Conservation (phyloP, 176 grass and related monocot species). For the Metroxylon sagu region DNA sequence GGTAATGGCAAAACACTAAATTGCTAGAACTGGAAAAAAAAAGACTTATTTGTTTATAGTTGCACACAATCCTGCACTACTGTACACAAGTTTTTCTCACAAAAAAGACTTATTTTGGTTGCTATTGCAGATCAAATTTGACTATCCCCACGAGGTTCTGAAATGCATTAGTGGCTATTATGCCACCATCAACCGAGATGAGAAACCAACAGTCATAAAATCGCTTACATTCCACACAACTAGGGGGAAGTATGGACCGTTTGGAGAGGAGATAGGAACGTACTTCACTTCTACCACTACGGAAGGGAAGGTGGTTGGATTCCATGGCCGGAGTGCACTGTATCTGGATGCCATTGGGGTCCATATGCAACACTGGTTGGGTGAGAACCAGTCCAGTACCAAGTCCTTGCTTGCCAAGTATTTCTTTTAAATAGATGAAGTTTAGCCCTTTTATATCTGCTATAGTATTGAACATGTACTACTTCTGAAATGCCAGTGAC, state of each 20-base stretch:
- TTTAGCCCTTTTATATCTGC: no score
- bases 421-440: constrained; percentile 17
- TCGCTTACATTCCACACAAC: constrained; percentile 59
- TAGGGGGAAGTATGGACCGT: constrained; percentile 79
- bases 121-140: constrained; percentile 60
- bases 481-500: no score
- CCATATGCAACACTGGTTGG: constrained; percentile 89
- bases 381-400: constrained; percentile 33
- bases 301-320: constrained; percentile 79
- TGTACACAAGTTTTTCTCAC: no score
- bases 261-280: constrained; percentile 51
- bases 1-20: constrained; percentile 24
- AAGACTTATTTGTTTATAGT: no score
- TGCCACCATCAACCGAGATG: constrained; percentile 27
- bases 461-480: no score
- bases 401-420: constrained; percentile 58
- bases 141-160: constrained; percentile 76
- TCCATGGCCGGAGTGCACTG: constrained; percentile 66
- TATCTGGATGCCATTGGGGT: constrained; percentile 82
- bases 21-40: no score
- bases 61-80: no score
- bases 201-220: constrained; percentile 40
- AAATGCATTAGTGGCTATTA: constrained; percentile 78
- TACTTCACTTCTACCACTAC: constrained; percentile 70
- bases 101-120: no score